These are phyloP conservation scores for Sporobolomyces roseus DNA, from an alignment of 768 basidiomycete species.

Conservation along the genomic window DNA sequence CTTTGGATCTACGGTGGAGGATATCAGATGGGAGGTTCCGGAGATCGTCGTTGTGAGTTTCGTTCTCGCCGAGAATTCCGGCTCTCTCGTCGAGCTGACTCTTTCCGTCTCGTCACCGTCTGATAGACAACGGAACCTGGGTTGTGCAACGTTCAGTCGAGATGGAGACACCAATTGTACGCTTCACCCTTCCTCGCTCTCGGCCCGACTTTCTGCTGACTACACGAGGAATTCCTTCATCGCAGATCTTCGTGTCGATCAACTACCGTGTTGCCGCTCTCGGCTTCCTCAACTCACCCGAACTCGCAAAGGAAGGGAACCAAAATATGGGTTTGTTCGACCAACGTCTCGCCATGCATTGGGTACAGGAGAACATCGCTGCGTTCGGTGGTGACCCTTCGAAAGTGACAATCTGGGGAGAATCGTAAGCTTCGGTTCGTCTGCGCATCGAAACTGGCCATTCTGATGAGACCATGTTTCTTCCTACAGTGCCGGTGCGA, in stretches of 20 bases:
- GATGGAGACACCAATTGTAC: constrained; percentile 37
- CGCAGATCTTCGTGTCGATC: constrained; percentile 30
- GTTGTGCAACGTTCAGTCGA: constrained; percentile 39
- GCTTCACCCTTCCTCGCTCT: neutral
- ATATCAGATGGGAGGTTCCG: constrained; percentile 20
- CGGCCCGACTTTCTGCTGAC: neutral
- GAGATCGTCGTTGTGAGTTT: constrained; percentile 33
- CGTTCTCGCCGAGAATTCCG: too few relatives aligned
- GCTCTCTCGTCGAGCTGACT: too few relatives aligned
- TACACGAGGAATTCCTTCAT: neutral
- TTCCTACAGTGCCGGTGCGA: constrained; percentile 23
- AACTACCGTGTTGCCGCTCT: constrained; percentile 39
- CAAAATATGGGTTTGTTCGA: constrained; percentile 32
- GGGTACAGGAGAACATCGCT: constrained; percentile 64
- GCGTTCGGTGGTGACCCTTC: constrained; percentile 63
- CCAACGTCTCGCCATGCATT: constrained; percentile 55
- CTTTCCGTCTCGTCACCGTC: too few relatives aligned
- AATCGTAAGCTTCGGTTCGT: constrained; percentile 1
- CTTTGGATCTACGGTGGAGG: constrained; percentile 47
- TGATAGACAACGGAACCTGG: constrained; percentile 37
- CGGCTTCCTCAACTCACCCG: constrained; percentile 31
- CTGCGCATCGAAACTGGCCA: neutral
- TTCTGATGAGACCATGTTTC: too few relatives aligned
- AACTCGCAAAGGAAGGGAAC: constrained; percentile 15
- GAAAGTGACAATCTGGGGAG: constrained; percentile 51